Percentiles rank a stretch among this genome's conserved stretches.
These are phyloP conservation scores for Acorus calamus DNA, from an alignment of 106 monocot genomes.

Conservation along the genomic window DNA sequence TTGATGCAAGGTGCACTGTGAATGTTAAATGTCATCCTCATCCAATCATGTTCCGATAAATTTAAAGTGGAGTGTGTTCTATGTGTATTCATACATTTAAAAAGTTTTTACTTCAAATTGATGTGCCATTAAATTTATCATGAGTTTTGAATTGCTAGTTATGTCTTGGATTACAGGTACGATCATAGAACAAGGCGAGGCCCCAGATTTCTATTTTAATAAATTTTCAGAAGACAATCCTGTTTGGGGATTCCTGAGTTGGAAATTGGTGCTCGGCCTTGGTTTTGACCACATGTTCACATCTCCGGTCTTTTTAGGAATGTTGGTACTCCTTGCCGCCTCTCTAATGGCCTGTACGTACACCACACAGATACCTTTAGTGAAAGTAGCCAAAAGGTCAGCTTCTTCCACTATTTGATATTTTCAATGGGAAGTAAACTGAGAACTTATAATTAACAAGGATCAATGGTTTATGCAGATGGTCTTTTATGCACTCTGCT, in stretches of 20 bases:
- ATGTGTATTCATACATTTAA: no score
- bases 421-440: no score
- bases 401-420: background rate
- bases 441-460: background rate
- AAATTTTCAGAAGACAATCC: constrained; percentile 79
- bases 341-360: constrained; percentile 98
- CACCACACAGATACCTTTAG: constrained; percentile 85
- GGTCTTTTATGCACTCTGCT: constrained; percentile 79
- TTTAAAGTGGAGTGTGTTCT: no score
- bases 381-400: constrained; percentile 83
- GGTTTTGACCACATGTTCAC: constrained; percentile 98
- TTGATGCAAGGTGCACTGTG: no score
- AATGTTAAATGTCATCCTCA: no score
- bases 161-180: constrained; percentile 35
- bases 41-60: no score
- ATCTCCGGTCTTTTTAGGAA: constrained; percentile 82
- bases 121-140: no score
- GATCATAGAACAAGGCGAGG: constrained; percentile 83
- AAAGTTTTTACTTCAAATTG: no score
- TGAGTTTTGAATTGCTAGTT: background rate
- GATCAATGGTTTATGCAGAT: constrained; percentile 34
- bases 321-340: constrained; percentile 75
- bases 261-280: constrained; percentile 80
- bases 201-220: constrained; percentile 66
- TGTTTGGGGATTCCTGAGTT: constrained; percentile 55